Evolutionary conservation across 345 rosid species (phyloP), one percentile per base, ranked within the genome.

Genomic region (Pseudoturritis turrita): DNA sequence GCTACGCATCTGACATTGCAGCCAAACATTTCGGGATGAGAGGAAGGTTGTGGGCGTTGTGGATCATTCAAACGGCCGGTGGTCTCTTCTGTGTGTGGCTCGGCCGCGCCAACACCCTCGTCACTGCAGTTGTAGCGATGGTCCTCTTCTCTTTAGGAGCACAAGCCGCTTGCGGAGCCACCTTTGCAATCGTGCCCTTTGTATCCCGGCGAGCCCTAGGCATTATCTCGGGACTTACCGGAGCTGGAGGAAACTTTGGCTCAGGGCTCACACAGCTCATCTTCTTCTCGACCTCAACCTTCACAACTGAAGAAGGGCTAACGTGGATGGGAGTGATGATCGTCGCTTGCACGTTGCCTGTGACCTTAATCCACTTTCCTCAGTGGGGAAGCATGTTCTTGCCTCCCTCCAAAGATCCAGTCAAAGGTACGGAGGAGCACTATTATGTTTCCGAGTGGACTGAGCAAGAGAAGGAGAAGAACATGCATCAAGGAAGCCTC

Each of bases 311-410:
- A 7, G 17, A 80, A 3, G 85, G 87, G 33, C 36, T 85, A 54
- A 54, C 78, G 8, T 72, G 76, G 66, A 85, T 85, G 87, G 87
- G 85, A 62, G 80, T 87, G 4, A 83, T 85, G 88, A 82, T 83
- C 4, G 83, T 83, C 36, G 81, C 73, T 10, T 83, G 87, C 46
- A 88, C 88, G 3, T 54, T 85, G 28, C 87, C 84, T 3, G 83
- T 82, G 29, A 15, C 77, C 0, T 39, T 77, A 1, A 45, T 87
- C 36, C 87, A 85, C 68, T 85, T 85, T 49, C 89, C 87, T 2
- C 87, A 88, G 18, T 85, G 92, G 89, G 86, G 87, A 19, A 85
- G 88, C 65, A 87, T 87, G 88, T 81, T 87, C 7, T 79, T 82
- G 18, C 75, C 83, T 17, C 80, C 89, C 0, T 61, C 81, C 0